Conservation (phyloP, 768 basidiomycete species). For the Macrolepiota fuliginosa region DNA sequence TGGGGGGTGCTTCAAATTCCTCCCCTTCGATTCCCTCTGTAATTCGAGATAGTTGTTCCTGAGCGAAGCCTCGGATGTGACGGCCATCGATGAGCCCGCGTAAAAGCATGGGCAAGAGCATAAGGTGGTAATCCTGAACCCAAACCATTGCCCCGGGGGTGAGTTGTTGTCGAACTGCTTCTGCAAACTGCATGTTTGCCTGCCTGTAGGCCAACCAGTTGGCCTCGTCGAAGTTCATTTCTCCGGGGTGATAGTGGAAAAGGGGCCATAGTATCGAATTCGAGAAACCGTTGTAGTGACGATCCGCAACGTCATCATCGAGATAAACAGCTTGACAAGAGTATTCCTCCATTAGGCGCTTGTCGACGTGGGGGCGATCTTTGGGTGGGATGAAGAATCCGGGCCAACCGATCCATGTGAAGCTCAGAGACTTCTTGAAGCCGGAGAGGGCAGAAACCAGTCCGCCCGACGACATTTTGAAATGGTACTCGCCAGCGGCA, state of each 20-base stretch:
- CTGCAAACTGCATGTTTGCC: slow-evolving; percentile 93
- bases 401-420: slow-evolving; percentile 98
- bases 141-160: slow-evolving; percentile 92
- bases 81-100: slow-evolving; percentile 82
- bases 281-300: slow-evolving; percentile 97
- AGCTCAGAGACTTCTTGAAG: slow-evolving; percentile 97
- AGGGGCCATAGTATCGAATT: slow-evolving; percentile 99
- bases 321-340: slow-evolving; percentile 98
- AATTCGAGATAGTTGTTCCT: slow-evolving; percentile 62
- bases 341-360: slow-evolving; percentile 91
- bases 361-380: slow-evolving; percentile 89
- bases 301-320: slow-evolving; percentile 96
- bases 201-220: slow-evolving; percentile 98
- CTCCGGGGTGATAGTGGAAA: slow-evolving; percentile 99
- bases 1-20: slow-evolving; percentile 27
- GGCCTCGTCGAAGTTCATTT: slow-evolving; percentile 99
- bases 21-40: slow-evolving; percentile 68
- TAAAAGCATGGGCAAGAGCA: slow-evolving; percentile 97
- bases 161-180: slow-evolving; percentile 78
- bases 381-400: slow-evolving; percentile 92
- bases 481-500: slow-evolving; percentile 89
- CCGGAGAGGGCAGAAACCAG: slow-evolving; percentile 96
- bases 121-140: slow-evolving; percentile 98
- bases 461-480: slow-evolving; percentile 98
- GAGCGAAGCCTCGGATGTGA: slow-evolving; percentile 53